Base-by-base conservation (phyloP, 768 basidiomycete species). In the Lanmaoa rubissima region DNA sequence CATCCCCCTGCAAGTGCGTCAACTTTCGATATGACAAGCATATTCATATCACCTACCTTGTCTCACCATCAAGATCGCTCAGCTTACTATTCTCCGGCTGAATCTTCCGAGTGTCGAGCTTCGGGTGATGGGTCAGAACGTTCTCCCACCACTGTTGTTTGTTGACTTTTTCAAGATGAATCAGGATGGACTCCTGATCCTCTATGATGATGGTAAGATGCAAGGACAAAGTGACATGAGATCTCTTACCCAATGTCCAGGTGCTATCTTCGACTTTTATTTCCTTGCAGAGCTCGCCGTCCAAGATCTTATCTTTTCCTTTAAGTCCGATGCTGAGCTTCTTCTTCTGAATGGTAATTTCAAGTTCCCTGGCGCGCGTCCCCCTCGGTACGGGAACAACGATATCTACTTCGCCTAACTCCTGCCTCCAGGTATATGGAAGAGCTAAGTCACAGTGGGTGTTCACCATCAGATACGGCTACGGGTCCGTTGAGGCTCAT, bases 61-160 rank as follows among this genome's bases (percentile, higher is more conserved):
- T 98, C 70, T 98, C 96, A 12, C 88, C 90, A 66, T 99, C 97
- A 21, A 99, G 81, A 67, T 99, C 97, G 69, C 94, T 90, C 51
- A 99, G 79, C 70, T 97, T 96, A 69, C 94, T 94, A 70, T 98
- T 95, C 66, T 88, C 85, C 2, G 97, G 97, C 65, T 89, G 87
- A 62, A 99, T 98, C 77, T 97, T 98, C 53, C 81, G 89, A 11
- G 94, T 97, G 67, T 98, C 91, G 78, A 98, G 88, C 79, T 94
- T 98, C 14, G 97, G 94, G 67, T 97, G 94, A 66, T 96, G 92
- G 2, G 88, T 89, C 49, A 98, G 76, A 61, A 98, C 88, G 70
- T 98, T 94, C 71, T 94, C 91, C 97, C 97, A 99, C 97, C 97
- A 98, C 56, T 90, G 84, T 71, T 90, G 84, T 60, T 90, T 77